Evolutionary conservation across 2,329 filamentous ascomycete species (phyloP).

Genomic region (Aspergillus brasiliensis): DNA sequence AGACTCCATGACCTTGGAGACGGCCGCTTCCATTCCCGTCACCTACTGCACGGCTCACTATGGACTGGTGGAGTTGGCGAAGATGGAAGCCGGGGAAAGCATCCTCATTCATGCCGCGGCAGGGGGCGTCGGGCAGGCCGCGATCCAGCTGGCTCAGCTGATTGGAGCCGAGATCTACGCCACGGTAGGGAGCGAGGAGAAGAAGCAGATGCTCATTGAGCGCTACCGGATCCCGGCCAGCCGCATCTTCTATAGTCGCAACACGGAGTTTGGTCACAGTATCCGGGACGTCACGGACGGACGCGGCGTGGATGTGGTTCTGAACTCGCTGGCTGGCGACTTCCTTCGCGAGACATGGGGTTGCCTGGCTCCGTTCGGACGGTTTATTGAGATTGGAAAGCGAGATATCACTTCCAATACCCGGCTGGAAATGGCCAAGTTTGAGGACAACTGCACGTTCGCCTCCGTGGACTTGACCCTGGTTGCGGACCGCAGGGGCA

Average conservation of each 20-base stretch:
- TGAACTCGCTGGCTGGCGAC: not conserved
- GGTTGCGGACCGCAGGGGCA: too few species aligned
- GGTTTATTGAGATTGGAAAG: too few species aligned
- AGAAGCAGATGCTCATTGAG: not conserved
- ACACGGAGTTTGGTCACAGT: not conserved
- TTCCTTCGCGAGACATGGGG: too few species aligned
- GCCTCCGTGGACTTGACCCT: too few species aligned
- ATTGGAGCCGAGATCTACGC: not conserved
- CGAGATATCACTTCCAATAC: too few species aligned
- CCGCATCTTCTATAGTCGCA: not conserved
- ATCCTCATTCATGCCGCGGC: not conserved
- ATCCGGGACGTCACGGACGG: not conserved
- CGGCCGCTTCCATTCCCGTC: fast-evolving
- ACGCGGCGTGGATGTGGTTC: not conserved
- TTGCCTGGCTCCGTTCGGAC: too few species aligned
- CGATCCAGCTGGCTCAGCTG: not conserved
- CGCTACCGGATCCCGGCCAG: not conserved
- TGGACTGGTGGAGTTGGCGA: not conserved
- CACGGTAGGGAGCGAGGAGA: not conserved
- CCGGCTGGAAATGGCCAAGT: too few species aligned
- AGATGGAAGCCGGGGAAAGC: not conserved
- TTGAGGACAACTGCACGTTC: too few species aligned
- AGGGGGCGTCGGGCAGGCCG: not conserved
- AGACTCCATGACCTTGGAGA: fast-evolving
- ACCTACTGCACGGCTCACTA: not conserved